Evolutionary conservation across 1,284 basidiomycete genomes (phyloP).

Genomic region (Sphagnurus paluster): DNA sequence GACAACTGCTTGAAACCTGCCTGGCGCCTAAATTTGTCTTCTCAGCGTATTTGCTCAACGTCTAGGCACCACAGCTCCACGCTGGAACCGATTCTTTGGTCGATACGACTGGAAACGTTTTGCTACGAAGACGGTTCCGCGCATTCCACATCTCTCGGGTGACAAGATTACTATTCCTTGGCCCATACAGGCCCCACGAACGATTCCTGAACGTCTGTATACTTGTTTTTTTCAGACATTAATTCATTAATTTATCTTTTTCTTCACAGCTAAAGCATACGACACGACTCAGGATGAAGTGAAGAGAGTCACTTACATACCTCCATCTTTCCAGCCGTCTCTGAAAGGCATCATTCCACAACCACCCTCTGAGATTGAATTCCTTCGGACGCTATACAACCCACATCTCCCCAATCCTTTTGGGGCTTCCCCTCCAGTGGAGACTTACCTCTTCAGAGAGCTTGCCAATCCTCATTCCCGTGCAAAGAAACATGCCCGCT

Average conservation of each 20-base stretch:
- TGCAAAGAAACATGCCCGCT: slow-evolving; percentile 75
- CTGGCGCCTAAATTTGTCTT: slow-evolving; percentile 1
- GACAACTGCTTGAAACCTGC: background rate
- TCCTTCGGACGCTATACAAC: slow-evolving; percentile 57
- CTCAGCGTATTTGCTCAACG: slow-evolving; percentile 75
- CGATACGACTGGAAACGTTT: slow-evolving; percentile 67
- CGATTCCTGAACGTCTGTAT: slow-evolving; percentile 48
- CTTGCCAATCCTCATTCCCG: slow-evolving; percentile 78
- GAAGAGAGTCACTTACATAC: slow-evolving; percentile 63
- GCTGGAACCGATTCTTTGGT: slow-evolving; percentile 51
- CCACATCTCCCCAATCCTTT: slow-evolving; percentile 37
- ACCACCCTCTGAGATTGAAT: slow-evolving; percentile 53
- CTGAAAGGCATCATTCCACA: slow-evolving; percentile 38
- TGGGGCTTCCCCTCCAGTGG: slow-evolving; percentile 57
- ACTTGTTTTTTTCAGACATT: background rate
- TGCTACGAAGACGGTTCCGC: slow-evolving; percentile 62
- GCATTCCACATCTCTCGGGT: slow-evolving; percentile 45
- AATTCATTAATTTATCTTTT: slow-evolving; percentile 6
- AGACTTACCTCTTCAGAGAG: slow-evolving; percentile 63
- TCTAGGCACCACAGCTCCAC: slow-evolving; percentile 55
- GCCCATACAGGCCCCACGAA: slow-evolving; percentile 53
- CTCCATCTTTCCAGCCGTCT: slow-evolving; percentile 49
- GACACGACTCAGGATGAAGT: slow-evolving; percentile 63
- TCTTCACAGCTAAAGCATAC: slow-evolving; percentile 47
- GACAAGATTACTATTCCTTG: slow-evolving; percentile 60